Percentiles rank a stretch among this genome's conserved stretches.
Evolutionary conservation across 2,329 filamentous ascomycete species (phyloP).

Genomic region (Cercospora sp.): DNA sequence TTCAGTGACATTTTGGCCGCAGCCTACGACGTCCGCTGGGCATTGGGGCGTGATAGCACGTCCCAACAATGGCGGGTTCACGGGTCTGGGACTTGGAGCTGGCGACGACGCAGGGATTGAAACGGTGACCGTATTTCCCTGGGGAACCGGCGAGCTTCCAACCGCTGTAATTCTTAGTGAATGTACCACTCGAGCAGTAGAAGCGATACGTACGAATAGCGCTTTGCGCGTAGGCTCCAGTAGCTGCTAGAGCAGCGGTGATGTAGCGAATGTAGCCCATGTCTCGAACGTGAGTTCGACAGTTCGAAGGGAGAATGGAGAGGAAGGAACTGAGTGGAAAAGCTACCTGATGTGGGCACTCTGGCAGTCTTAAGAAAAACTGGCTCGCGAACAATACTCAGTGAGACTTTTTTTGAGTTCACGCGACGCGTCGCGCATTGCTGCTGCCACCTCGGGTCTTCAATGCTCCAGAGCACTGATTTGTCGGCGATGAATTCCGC

Average conservation of each 20-base stretch:
- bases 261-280: background rate
- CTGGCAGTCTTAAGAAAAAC: background rate
- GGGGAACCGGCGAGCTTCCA: background rate
- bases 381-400: background rate
- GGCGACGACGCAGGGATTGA: background rate
- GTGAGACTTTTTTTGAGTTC: conserved; percentile 4
- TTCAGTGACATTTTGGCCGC: background rate
- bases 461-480: conserved; percentile 1
- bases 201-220: too few species aligned
- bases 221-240: background rate
- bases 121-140: background rate
- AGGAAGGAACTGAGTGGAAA: background rate
- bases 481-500: background rate
- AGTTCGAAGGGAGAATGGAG: too few species aligned
- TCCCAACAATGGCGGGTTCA: background rate
- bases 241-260: background rate
- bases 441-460: background rate
- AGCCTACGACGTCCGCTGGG: background rate
- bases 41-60: background rate
- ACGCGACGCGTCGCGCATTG: conserved; percentile 5
- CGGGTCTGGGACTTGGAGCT: background rate
- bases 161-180: background rate
- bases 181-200: background rate
- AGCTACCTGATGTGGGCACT: background rate
- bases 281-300: too few species aligned